Base-by-base conservation (phyloP, 495 filamentous ascomycete species). In the Chaetomium fimeti region DNA sequence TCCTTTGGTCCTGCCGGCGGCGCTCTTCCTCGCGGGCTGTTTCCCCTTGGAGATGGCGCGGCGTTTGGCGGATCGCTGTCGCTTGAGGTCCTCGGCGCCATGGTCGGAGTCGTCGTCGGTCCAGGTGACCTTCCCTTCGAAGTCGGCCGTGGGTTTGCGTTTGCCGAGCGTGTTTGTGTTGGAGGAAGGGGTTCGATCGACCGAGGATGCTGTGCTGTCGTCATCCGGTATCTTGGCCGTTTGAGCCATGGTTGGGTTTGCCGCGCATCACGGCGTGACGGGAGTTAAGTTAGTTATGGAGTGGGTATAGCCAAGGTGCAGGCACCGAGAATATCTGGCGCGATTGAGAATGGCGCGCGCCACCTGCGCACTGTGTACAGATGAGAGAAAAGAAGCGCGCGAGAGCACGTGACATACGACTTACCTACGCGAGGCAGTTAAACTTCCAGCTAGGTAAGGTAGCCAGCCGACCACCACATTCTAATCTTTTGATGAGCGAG, bases 51-150 rank as follows among this genome's bases (percentile, higher is more conserved):
- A 66, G 45, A 45, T 69, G 60, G 64, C 62, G 38, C 61, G 65
- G 25, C 64, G 74, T 69, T 65, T 76, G 32, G 52, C 68, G 24
- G 43, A 13, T n/a, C 57, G n/a, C 28, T 45, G 45, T 1, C 28
- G 59, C 60, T 69, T 76, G 69, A 68, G 71, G 69, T 64, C 72
- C 29, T 76, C n/a, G n/a, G n/a, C 75, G 24, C 62, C 64, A 29
- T 81, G 71, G 2, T 74, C 74, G 29, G 67, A 71, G 4, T 78
- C 76, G 43, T 77, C 75, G 59, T 77, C 77, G 22, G 76, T 78
- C 77, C 78, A 82, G 11, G 65, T 62, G 29, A 79, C 69, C 56
- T 75, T 79, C 40, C 75, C 74, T 29, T 73, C 65, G 15, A 73
- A 58, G 4, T 71, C 70, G 38, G 48, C 36, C 3, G 57, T 64